Evolutionary conservation across 2,329 filamentous ascomycete species (phyloP).

Genomic region (Calonectria multiphialidica): DNA sequence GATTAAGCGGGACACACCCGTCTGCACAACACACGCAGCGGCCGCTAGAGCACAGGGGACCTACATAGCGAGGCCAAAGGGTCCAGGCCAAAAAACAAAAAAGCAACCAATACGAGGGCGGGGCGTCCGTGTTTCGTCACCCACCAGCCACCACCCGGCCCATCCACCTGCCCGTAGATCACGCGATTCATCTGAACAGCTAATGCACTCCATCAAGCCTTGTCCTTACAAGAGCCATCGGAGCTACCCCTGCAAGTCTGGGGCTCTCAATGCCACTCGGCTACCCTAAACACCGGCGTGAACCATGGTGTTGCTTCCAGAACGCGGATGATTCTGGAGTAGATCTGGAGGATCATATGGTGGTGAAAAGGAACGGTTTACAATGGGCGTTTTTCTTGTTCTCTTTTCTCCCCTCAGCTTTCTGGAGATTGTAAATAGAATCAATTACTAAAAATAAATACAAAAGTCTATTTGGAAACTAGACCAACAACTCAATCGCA

Average conservation of each 20-base stretch:
- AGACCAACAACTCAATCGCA: background rate
- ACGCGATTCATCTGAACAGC: constrained; percentile 8
- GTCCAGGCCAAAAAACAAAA: background rate
- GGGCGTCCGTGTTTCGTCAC: background rate
- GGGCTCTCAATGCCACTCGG: constrained; percentile 6
- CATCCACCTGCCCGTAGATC: constrained; percentile 5
- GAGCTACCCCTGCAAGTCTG: constrained; percentile 3
- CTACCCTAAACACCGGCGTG: constrained; percentile 8
- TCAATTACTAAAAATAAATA: background rate
- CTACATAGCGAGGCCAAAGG: background rate
- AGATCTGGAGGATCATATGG: too few relatives aligned
- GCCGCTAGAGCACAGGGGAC: background rate
- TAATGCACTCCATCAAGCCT: constrained; percentile 6
- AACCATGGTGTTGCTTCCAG: background rate
- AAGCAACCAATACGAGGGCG: background rate
- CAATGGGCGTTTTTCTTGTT: background rate
- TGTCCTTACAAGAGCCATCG: constrained; percentile 4
- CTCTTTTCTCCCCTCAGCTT: background rate
- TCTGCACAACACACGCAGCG: background rate
- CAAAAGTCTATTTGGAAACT: background rate
- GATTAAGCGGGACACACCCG: background rate
- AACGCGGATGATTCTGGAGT: background rate
- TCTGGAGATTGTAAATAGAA: background rate
- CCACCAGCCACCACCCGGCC: background rate
- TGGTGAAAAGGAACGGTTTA: too few relatives aligned